phyloP scores from a whole-genome alignment of 1,139 yeast species.

The Kurtzmaniella quercitrusa region DNA sequence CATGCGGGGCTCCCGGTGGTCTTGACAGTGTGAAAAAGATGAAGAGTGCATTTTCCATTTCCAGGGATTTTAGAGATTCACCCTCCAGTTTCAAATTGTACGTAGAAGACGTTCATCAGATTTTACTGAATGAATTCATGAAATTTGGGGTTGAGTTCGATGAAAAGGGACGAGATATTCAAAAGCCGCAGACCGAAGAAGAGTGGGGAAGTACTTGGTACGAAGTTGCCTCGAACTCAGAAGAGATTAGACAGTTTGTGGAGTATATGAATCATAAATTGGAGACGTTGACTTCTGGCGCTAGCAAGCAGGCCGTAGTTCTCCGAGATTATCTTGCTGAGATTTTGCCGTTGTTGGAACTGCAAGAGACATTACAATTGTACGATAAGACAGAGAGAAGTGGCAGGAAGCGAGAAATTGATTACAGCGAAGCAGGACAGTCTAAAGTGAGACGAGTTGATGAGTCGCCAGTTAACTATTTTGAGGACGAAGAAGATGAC shows the following conservation, averaged over 20 bases:
- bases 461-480: neutral
- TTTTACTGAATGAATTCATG: slow-evolving; percentile 25
- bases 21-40: slow-evolving; percentile 31
- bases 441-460: neutral
- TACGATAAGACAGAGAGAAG: slow-evolving; percentile 6
- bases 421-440: slow-evolving; percentile 4
- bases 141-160: slow-evolving; percentile 35
- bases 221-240: slow-evolving; percentile 37
- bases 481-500: slow-evolving; percentile 10
- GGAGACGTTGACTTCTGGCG: slow-evolving; percentile 11
- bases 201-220: slow-evolving; percentile 28
- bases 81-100: slow-evolving; percentile 44
- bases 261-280: slow-evolving; percentile 21
- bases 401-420: slow-evolving; percentile 8
- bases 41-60: slow-evolving; percentile 20
- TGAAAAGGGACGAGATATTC: slow-evolving; percentile 25
- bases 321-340: slow-evolving; percentile 14
- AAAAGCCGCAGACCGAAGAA: neutral
- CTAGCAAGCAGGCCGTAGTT: slow-evolving; percentile 15
- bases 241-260: slow-evolving; percentile 29
- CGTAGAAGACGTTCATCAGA: slow-evolving; percentile 44
- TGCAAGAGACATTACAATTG: slow-evolving; percentile 11
- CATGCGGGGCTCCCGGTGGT: slow-evolving; percentile 37
- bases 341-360: slow-evolving; percentile 13
- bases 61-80: slow-evolving; percentile 15